phyloP scores from a whole-genome alignment of 306 rosid genomes.

The Lathyrus tuberosus region DNA sequence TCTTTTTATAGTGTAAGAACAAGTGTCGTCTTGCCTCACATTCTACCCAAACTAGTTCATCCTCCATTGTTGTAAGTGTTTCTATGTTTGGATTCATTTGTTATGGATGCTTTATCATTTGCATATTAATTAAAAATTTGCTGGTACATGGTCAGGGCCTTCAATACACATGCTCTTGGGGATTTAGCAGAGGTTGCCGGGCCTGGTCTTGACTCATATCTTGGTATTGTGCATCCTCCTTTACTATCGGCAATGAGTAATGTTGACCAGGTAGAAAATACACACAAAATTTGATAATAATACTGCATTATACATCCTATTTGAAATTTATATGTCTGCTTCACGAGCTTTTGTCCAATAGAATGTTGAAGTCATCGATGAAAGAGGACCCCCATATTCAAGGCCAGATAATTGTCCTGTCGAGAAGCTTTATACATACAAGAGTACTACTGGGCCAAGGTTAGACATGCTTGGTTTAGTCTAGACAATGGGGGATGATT shows the following conservation, averaged over 20 bases:
- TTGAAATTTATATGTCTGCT: conserved; percentile 12
- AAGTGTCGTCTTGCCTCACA: conserved; percentile 91
- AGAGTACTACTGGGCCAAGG: no score
- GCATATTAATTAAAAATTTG: conserved; percentile 13
- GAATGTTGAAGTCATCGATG: conserved; percentile 17
- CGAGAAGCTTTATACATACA: no score
- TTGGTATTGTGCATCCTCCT: conserved; percentile 87
- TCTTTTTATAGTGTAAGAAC: conserved; percentile 74
- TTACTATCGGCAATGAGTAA: conserved; percentile 78
- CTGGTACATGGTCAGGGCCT: conserved; percentile 62
- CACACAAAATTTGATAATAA: conserved; percentile 12
- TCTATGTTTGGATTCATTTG: conserved; percentile 36
- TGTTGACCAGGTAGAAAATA: conserved; percentile 60
- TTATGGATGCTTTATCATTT: conserved; percentile 16
- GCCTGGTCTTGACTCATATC: conserved; percentile 81
- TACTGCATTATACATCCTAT: conserved; percentile 24
- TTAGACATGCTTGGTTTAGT: no score
- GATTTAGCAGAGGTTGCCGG: conserved; percentile 99
- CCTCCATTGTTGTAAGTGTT: conserved; percentile 84
- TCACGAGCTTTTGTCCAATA: conserved; percentile 5
- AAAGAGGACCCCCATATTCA: no score
- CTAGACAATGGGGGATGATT: no score
- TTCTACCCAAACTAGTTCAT: conserved; percentile 90
- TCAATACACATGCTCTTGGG: conserved; percentile 95
- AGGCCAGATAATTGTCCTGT: no score